Evolutionary conservation across 805 yeast species (phyloP), one percentile per base, ranked within the genome.

Genomic region (Wickerhamiella sorbophila): DNA sequence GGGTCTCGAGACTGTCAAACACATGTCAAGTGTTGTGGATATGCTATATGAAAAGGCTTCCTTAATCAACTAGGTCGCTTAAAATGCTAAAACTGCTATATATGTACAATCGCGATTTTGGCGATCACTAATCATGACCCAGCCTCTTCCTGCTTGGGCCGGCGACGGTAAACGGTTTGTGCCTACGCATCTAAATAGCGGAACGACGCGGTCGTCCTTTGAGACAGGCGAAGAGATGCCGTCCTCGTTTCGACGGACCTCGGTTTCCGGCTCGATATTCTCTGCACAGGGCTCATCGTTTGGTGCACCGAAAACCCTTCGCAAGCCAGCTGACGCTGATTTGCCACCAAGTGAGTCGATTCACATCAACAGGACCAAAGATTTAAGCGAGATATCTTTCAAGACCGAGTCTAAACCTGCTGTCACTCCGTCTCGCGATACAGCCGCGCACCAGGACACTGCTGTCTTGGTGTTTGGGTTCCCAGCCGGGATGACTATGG

Each of bases 41-140:
- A 70, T 84, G 52, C 69, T 91, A 53, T 91, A 86, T 55, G 97
- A 87, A 58, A 91, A 88, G 66, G 97, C 96, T 8, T 76, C 93
- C 34, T 72, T 79, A 18, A 69, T 87, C 52, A 82, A 83, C 43
- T 50, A 38, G 37, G 6, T 6, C 12, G 29, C 29, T 24, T 12
- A 24, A 12, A 24, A 24, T 6, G 29, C 29, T 6, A 24, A 24
- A 24, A 8, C 12, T 24, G 29, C 29, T 24, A 24, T 8, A 24
- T 24, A 8, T 24, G 12, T 24, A 12, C 6, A 24, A 24, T 24
- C 29, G 12, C 10, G 12, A 12, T 24, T 24, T 6, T 6, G 20
- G 5, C 24, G 14, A 19, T 18, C 12, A 17, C 14, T 12, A 22
- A 5, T 22, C 16, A 19, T 19, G 33, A n/a, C 15, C 33, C 16